Conservation (phyloP, 1,284 basidiomycete genomes). For the Malassezia slooffiae region DNA sequence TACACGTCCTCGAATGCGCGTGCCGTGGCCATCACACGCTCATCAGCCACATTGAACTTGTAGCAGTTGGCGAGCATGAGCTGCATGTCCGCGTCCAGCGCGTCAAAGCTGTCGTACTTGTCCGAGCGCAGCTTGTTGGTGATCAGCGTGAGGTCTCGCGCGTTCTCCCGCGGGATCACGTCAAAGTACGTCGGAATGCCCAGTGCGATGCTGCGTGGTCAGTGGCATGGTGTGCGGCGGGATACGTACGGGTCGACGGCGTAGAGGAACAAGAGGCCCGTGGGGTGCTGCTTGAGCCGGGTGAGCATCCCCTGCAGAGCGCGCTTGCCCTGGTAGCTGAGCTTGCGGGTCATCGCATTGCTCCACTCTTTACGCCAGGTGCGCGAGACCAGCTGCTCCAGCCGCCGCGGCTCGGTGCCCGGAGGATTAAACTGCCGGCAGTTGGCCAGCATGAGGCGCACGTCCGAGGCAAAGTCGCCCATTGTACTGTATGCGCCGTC, state of each 20-base stretch:
- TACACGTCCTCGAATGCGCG: constrained; percentile 46
- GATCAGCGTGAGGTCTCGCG: constrained; percentile 75
- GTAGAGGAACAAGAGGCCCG: constrained; percentile 49
- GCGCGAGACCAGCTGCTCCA: constrained; percentile 54
- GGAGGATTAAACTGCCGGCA: constrained; percentile 51
- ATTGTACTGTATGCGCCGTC: constrained; percentile 29
- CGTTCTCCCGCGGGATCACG: constrained; percentile 68
- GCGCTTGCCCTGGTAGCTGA: constrained; percentile 70
- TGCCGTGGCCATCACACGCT: constrained; percentile 57
- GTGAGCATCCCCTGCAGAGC: constrained; percentile 63
- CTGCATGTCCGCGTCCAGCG: constrained; percentile 68
- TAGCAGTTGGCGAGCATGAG: constrained; percentile 77
- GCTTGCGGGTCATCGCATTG: constrained; percentile 62
- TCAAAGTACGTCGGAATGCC: constrained; percentile 73
- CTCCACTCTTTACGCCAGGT: constrained; percentile 67
- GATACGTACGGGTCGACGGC: constrained; percentile 58
- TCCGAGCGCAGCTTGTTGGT: constrained; percentile 68
- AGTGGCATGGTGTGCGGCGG: no score
- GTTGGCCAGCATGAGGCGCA: constrained; percentile 75
- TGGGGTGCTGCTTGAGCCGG: constrained; percentile 45
- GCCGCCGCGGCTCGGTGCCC: constrained; percentile 63
- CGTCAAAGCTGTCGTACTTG: constrained; percentile 65
- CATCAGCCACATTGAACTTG: constrained; percentile 69
- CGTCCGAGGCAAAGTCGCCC: constrained; percentile 62
- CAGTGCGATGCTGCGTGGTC: constrained; percentile 62